Conservation (phyloP, 2,329 filamentous ascomycete species). For the Fonsecaea multimorphosa region DNA sequence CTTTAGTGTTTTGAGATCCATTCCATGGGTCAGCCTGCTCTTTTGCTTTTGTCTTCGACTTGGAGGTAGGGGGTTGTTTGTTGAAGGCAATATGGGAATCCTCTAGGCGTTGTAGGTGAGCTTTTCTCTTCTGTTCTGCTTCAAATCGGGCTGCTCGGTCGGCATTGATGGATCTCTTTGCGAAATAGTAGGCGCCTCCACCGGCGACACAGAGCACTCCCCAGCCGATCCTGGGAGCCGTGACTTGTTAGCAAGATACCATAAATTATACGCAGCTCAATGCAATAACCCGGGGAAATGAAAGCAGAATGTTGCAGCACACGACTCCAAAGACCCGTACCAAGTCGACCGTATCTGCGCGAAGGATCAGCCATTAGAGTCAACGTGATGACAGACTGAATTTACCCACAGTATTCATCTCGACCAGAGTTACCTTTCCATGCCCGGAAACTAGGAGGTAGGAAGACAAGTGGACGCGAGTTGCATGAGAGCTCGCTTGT, state of each 20-base stretch:
- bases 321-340: constrained; percentile 48
- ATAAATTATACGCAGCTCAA: not conserved
- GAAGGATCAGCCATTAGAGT: constrained; percentile 23
- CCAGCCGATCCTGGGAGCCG: constrained; percentile 79
- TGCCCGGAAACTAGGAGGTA: constrained; percentile 4
- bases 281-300: not conserved
- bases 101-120: constrained; percentile 47
- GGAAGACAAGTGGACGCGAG: not conserved
- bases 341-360: constrained; percentile 63
- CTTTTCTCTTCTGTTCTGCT: constrained; percentile 68
- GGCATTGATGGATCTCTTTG: constrained; percentile 91
- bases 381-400: not conserved
- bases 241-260: not conserved
- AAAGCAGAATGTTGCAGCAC: not conserved
- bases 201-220: constrained; percentile 85
- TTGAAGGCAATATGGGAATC: constrained; percentile 41
- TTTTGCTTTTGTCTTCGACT: constrained; percentile 34
- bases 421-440: constrained; percentile 7
- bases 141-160: constrained; percentile 77
- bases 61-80: constrained; percentile 21
- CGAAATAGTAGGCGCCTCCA: constrained; percentile 92
- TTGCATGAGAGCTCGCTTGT: constrained; percentile 4
- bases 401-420: constrained; percentile 61
- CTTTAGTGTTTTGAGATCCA: constrained; percentile 40
- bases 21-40: constrained; percentile 35